Conservation (phyloP, 352 stramenopile genomes). For the Phytophthora pseudosyringae region DNA sequence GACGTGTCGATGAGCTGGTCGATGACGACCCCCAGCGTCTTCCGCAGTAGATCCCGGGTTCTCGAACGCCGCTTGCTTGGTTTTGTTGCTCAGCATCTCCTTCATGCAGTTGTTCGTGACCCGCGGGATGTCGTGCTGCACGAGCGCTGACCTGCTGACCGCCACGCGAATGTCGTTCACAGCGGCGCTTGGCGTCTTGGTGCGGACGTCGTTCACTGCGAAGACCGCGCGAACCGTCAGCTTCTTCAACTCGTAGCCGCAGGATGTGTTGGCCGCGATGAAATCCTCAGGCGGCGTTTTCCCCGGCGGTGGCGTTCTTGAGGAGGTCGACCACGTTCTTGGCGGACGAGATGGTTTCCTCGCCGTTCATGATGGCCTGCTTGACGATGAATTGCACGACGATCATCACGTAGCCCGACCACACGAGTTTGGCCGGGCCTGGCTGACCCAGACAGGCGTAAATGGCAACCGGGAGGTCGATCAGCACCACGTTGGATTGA, state of each 20-base stretch:
- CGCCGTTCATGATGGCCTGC: slow-evolving; percentile 18
- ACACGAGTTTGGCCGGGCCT: not conserved
- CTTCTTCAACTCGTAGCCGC: slow-evolving; percentile 19
- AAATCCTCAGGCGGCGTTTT: slow-evolving; percentile 8
- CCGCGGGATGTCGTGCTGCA: slow-evolving; percentile 6
- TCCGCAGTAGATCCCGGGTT: slow-evolving; percentile 51
- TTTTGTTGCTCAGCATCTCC: slow-evolving; percentile 17
- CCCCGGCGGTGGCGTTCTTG: not conserved
- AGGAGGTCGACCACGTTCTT: slow-evolving; percentile 15
- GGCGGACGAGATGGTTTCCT: slow-evolving; percentile 12
- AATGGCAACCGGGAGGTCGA: slow-evolving; percentile 52
- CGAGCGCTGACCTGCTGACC: slow-evolving; percentile 5
- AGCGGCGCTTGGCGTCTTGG: slow-evolving; percentile 16
- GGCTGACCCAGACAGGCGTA: slow-evolving; percentile 42
- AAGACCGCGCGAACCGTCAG: slow-evolving; percentile 19
- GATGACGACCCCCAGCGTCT: slow-evolving; percentile 31
- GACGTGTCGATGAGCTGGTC: slow-evolving; percentile 16
- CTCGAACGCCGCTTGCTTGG: slow-evolving; percentile 19
- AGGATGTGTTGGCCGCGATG: slow-evolving; percentile 13
- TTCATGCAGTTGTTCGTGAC: slow-evolving; percentile 22
- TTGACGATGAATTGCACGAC: slow-evolving; percentile 19
- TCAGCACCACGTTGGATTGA: slow-evolving; percentile 54
- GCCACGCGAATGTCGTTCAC: slow-evolving; percentile 14
- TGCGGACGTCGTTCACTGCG: slow-evolving; percentile 14
- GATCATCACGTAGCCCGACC: not conserved